Evolutionary conservation across 1,284 basidiomycete genomes (phyloP).

Genomic region (Schizophyllum commune): DNA sequence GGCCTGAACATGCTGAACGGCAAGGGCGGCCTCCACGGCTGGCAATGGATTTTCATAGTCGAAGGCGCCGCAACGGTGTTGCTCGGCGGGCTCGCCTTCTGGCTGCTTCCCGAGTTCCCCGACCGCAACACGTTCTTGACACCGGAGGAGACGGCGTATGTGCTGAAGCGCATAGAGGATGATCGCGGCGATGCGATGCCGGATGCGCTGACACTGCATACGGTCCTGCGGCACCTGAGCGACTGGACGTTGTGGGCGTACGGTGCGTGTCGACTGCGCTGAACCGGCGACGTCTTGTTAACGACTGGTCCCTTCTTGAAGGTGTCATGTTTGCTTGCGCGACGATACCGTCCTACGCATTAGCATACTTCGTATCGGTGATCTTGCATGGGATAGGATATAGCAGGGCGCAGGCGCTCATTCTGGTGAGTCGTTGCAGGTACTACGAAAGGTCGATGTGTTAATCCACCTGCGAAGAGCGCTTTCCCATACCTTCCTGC

Average conservation of each 20-base stretch:
- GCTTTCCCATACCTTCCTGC: conserved; percentile 39
- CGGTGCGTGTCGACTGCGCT: conserved; percentile 19
- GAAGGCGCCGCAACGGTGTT: conserved; percentile 36
- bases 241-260: conserved; percentile 41
- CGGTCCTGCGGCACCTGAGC: conserved; percentile 26
- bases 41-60: conserved; percentile 44
- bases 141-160: conserved; percentile 27
- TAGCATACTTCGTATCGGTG: conserved; percentile 36
- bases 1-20: conserved; percentile 31
- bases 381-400: conserved; percentile 40
- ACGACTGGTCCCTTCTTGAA: not conserved
- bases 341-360: conserved; percentile 35
- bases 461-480: conserved; percentile 21
- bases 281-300: conserved; percentile 1
- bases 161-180: conserved; percentile 33
- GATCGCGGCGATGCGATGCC: conserved; percentile 40
- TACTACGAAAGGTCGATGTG: conserved; percentile 1
- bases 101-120: conserved; percentile 36
- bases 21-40: conserved; percentile 29
- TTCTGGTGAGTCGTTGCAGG: conserved; percentile 24
- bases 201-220: conserved; percentile 27
- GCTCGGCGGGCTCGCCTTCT: conserved; percentile 32
- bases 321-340: conserved; percentile 3
- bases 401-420: conserved; percentile 29
- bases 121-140: conserved; percentile 34